Evolutionary conservation across 176 grass and related monocot genomes (phyloP), one percentile per base, ranked within the genome.

Genomic region (Musa beccarii): DNA sequence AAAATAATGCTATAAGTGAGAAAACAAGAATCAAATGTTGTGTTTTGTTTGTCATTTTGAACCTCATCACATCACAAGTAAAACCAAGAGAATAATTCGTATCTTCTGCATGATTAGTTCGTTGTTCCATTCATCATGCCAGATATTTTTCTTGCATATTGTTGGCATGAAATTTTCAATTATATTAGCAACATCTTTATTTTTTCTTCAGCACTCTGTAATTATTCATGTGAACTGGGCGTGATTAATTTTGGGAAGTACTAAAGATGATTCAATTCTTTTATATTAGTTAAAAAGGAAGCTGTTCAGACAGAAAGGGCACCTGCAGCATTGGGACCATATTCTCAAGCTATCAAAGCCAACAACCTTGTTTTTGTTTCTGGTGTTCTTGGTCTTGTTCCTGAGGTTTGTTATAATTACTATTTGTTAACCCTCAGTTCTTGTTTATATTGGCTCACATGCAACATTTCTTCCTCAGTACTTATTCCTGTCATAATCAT

Each of bases 311-410:
- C 90, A 17, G 89, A 94, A 61, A 88, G 89, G 63, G 95, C 95
- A 6, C 88, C 95, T 1, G 90, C 95, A 61, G 95, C 95, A 76
- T 75, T 94, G 59, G 95, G 95, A 17, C 90, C 95, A 6, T 99
- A 94, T 84, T 99, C 95, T 34, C 95, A 99, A 71, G 95, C 95
- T 67, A 92, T 94, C 79, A 94, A 94, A 86, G 84, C 86, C 65
- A 99, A 99, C 68, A 94, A 99, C 81, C 85, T 99, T 76, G 86
- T 99, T 53, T 99, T 99, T 71, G 80, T 99, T 74, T 99, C 91
- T 83, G 91, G 95, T 55, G 84, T 89, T 76, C 84, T 99, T 66
- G 95, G 95, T 62, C 86, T 99, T 59, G 85, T 92, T 81, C 95
- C 95, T 68, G 91, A 92, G 95, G 95, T 99, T 82, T 80, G 54